Evolutionary conservation across 371 early-diverging fungal genomes (phyloP), one percentile per base, ranked within the genome.

Genomic region (Modicella reniformis): DNA sequence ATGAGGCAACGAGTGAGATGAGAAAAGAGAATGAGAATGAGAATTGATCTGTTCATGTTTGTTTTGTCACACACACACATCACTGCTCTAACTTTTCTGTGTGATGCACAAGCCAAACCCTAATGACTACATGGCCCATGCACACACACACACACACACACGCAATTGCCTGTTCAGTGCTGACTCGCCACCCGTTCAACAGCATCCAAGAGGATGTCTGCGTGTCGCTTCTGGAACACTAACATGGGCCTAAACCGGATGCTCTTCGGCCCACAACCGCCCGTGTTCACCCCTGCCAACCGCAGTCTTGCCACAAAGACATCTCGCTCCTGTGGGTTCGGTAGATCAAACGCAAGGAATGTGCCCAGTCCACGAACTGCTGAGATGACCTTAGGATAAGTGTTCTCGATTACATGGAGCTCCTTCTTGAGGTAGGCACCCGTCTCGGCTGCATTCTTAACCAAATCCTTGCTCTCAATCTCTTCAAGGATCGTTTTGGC

Each of bases 191-290:
- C 75, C 54, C 56, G 67, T 10, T 87, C 86, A 57, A 92, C 84
- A 26, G 87, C 87, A 47, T 87, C 83, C 34, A 92, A 75, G 64
- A 92, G 85, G 50, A 89, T 83, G 72, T 92, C 91, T 48, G 90
- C 92, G 56, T 91, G 92, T n/a, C 82, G 71, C 67, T 85, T 85
- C 63, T 89, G 87, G 83, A 92, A 90, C 21, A 86, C 87, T 60
- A 92, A 74, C 91, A 90, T 92, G 6, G 92, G 92, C 21, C 92
- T 83, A 70, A 92, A 69, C 19, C 92, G 87, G 30, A 92, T 86
- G 13, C 89, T 81, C 3, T 67, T 60, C 2, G 89, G 84, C 57
- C 92, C 92, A 60, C 90, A 90, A 2, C 90, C 92, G 60, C 91
- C 91, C 65, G 90, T 85, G 76, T 90, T 91, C 53, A 92, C 89